phyloP scores from a whole-genome alignment of 352 stramenopile species.

The Thraustochytrium sp. region DNA sequence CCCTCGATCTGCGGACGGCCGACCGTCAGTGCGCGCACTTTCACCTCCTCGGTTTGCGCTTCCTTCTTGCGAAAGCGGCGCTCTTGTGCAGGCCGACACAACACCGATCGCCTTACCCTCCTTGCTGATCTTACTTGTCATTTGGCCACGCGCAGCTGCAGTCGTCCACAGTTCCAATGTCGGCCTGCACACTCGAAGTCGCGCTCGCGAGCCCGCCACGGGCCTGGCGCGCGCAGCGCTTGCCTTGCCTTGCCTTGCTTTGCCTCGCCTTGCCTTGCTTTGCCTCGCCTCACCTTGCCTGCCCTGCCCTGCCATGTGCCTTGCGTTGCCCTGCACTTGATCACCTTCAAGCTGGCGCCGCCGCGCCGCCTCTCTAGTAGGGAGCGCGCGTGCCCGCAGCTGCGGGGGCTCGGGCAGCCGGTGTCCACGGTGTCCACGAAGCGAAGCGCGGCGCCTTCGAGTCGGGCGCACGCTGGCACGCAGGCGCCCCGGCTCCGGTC shows the following conservation, averaged over 20 bases:
- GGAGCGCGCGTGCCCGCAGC: neutral
- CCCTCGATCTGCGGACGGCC: too few species aligned
- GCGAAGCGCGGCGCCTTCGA: neutral
- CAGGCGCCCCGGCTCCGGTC: neutral
- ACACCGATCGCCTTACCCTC: too few species aligned
- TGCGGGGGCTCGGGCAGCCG: neutral
- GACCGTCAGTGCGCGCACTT: too few species aligned
- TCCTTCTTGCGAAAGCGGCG: too few species aligned
- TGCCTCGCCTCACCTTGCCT: too few species aligned
- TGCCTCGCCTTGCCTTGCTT: too few species aligned
- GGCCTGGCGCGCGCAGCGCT: neutral
- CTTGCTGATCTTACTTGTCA: too few species aligned
- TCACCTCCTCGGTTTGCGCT: too few species aligned
- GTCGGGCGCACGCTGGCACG: neutral
- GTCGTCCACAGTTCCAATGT: neutral
- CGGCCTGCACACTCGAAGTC: neutral
- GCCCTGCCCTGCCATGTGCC: neutral
- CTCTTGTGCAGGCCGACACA: too few species aligned
- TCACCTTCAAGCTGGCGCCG: neutral
- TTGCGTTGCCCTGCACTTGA: neutral
- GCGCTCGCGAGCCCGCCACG: neutral
- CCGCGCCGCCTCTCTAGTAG: neutral
- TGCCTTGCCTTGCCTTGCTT: too few species aligned
- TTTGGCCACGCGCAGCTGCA: neutral
- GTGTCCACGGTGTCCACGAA: neutral